Base-by-base conservation (phyloP, 2,329 filamentous ascomycete species). In the Penicillium sp. region DNA sequence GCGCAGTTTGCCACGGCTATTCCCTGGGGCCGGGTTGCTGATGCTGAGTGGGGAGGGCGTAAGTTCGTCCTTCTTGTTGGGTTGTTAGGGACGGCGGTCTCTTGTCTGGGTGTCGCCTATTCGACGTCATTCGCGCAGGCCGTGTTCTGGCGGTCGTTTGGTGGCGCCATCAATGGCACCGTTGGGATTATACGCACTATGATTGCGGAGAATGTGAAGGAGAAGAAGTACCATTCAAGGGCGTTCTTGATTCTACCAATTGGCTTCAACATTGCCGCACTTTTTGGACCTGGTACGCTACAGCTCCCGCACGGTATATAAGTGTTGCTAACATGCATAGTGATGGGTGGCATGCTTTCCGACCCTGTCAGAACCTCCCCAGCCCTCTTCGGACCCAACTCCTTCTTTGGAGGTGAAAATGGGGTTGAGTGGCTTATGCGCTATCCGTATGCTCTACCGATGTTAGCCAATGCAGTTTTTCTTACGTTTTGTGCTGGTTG, bases 1-100 rank as follows among this genome's bases (percentile, higher is more conserved):
- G 89, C 90, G 0, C 92, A 96, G 73, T 93, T 93, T 73, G 76
- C 90, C 45, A 95, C 92, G 0, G 91, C 91, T 13, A 89, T 96
- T 77, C 74, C 91, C 46, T 96, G 92, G 92, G 92, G 91, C 0
- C 83, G 89, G 0, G 79, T 92, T 2, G 84, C 85, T 0, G 85
- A 88, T 69, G 88, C 89, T 1, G 84, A 85, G 57, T 81, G 79
- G 62, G 83, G 83, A 52, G 93, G 92, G 1, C 85, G 92, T 48
- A 96, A 95, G 75, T 86, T 85, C 7, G 91, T 94, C 15, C 81
- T 96, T 45, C 80, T 95, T 62, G 86, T 95, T 53, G 91, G 92
- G 0, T 77, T 96, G 26, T 64, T 87, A 0, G 92, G 92, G 0
- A 92, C 89, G 0, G 83, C 83, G 53, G 70, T 89, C 9, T 88